Evolutionary conservation across 1,139 yeast species (phyloP), one percentile per base, ranked within the genome.

Genomic region (Debaryomyces psychrophilus): DNA sequence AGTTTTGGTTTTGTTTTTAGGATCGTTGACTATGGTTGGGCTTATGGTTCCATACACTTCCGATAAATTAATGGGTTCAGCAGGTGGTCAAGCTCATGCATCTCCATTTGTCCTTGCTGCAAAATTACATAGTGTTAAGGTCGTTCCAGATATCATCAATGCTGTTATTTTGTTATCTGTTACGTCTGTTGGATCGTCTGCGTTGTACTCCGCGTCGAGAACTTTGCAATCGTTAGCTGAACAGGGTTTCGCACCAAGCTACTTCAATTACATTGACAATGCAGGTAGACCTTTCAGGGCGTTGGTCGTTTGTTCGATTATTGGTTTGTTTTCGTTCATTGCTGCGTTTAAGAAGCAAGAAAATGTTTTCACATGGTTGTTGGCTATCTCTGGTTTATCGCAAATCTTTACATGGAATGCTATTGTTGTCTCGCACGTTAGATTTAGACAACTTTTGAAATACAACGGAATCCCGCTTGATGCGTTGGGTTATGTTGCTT

Each of bases 121-220:
- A 26, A 59, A 55, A 37, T 48, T 62, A 25, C 71, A 66, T 51
- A 64, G 62, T 6, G 65, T 67, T 27, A 56, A 55, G 40, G 77
- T 61, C 14, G 67, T 72, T 41, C 72, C 77, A 9, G 68, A 69
- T 45, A 67, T 74, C 50, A 70, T 73, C 50, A 74, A 74, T 51
- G 65, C 77, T 5, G 76, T 70, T 34, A 74, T 74, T 53, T 64
- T 73, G 51, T 59, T 73, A 48, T 71, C 77, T 5, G 79, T 74
- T 33, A 71, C 77, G 4, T 71, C 77, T 8, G 79, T 74, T 45
- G 78, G 76, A 22, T 68, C 75, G 4, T 67, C 76, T 15, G 69
- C 78, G 25, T 67, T 73, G 60, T 74, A 74, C 59, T 70, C 77
- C 5, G 64, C 76, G 20, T 70, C 76, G 40, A 67, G 79, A 62